These are phyloP conservation scores for Cercospora berteroae DNA, from an alignment of 2,329 filamentous ascomycete genomes.

Conservation along the genomic window DNA sequence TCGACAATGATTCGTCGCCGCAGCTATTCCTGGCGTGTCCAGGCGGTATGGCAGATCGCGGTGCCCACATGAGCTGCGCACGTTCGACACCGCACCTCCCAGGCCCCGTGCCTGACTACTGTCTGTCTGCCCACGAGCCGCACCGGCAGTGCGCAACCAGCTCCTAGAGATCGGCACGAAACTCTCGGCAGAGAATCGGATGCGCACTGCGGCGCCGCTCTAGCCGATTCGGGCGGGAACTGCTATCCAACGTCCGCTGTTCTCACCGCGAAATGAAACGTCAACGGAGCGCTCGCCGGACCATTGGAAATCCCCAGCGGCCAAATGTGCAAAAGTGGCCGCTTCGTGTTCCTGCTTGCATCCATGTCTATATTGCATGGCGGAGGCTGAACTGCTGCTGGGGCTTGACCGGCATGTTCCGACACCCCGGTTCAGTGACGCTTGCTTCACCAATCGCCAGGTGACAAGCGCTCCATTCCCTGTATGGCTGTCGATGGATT, in stretches of 20 bases:
- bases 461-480: background rate
- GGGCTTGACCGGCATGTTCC: background rate
- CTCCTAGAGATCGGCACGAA: conserved; percentile 1
- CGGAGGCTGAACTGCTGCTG: background rate
- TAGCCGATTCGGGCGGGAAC: background rate
- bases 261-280: background rate
- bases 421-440: background rate
- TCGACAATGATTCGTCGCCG: background rate
- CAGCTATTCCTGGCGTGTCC: background rate
- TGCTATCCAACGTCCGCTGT: background rate
- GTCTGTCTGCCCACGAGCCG: conserved; percentile 1
- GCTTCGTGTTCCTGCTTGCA: background rate
- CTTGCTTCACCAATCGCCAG: background rate
- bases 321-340: background rate
- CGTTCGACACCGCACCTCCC: background rate
- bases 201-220: background rate
- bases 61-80: background rate
- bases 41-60: background rate
- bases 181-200: conserved; percentile 3
- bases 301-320: background rate
- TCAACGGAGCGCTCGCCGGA: background rate
- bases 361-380: background rate
- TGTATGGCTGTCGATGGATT: background rate
- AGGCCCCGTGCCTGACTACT: background rate
- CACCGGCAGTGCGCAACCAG: conserved; percentile 1